phyloP scores from a whole-genome alignment of 768 basidiomycete species.

The Tylopilus sp. region DNA sequence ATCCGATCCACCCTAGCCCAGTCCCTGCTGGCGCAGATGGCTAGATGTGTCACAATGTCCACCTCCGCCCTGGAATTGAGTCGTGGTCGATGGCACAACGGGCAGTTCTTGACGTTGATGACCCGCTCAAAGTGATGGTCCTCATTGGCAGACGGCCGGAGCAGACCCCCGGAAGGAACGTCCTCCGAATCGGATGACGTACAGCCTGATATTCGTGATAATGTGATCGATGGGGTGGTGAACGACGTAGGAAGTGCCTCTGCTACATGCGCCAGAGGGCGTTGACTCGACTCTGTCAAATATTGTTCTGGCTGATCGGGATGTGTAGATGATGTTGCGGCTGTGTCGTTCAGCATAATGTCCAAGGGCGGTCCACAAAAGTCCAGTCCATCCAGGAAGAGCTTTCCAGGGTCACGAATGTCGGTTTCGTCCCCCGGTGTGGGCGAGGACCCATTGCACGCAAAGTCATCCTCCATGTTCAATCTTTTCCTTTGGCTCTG shows the following conservation, averaged over 20 bases:
- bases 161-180: conserved; percentile 9
- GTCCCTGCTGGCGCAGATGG: conserved; percentile 90
- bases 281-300: conserved; percentile 46
- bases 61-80: conserved; percentile 84
- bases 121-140: conserved; percentile 68
- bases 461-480: conserved; percentile 41
- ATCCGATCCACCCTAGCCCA: conserved; percentile 89
- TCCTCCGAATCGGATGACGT: conserved; percentile 49
- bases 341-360: conserved; percentile 22
- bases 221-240: conserved; percentile 3
- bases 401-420: conserved; percentile 33
- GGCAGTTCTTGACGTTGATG: conserved; percentile 94
- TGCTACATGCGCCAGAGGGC: conserved; percentile 36
- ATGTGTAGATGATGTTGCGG: conserved; percentile 8
- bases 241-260: conserved; percentile 22
- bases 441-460: conserved; percentile 47
- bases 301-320: conserved; percentile 23
- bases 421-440: conserved; percentile 46
- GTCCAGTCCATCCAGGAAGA: conserved; percentile 51
- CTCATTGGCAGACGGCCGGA: conserved; percentile 12
- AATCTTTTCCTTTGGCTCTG: conserved; percentile 67
- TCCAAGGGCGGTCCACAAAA: conserved; percentile 55
- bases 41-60: conserved; percentile 96
- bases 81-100: conserved; percentile 86
- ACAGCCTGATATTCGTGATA: conserved; percentile 33